phyloP scores from a whole-genome alignment of 108 stramenopile genomes.

The Ochromonas danica region DNA sequence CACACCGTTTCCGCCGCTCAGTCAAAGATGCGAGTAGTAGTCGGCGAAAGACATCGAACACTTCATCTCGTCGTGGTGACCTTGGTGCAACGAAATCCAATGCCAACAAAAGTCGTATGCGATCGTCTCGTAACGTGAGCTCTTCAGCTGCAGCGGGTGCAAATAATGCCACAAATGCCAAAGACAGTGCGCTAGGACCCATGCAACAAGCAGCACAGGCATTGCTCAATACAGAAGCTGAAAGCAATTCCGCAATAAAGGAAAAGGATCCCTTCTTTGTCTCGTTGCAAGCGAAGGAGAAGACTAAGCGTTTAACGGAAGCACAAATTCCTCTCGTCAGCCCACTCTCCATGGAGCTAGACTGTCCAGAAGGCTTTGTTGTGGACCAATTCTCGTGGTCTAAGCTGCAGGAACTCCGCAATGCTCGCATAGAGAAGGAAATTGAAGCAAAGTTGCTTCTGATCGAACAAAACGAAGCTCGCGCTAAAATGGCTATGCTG shows the following conservation, averaged over 20 bases:
- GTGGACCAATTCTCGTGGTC: slow-evolving; percentile 12
- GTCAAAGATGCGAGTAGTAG: not conserved
- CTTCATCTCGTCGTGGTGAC: not conserved
- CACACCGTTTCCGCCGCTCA: not conserved
- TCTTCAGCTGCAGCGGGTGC: not conserved
- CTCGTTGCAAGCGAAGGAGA: slow-evolving; percentile 40
- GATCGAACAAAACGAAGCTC: slow-evolving; percentile 31
- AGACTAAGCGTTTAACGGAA: not conserved
- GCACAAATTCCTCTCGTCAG: not conserved
- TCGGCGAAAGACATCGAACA: not conserved
- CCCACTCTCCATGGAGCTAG: slow-evolving; percentile 8
- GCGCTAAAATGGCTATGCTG: slow-evolving; percentile 42
- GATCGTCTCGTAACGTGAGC: too few relatives aligned
- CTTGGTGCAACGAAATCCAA: not conserved
- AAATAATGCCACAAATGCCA: not conserved
- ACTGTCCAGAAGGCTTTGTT: slow-evolving; percentile 8
- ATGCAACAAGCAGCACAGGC: slow-evolving; percentile 53
- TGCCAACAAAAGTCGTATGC: not conserved
- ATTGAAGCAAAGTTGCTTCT: slow-evolving; percentile 41
- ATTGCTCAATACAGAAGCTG: slow-evolving; percentile 45
- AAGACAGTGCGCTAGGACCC: slow-evolving; percentile 44
- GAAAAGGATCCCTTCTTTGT: slow-evolving; percentile 50
- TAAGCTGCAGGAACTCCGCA: slow-evolving; percentile 47
- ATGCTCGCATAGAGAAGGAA: slow-evolving; percentile 47
- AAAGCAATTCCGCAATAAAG: slow-evolving; percentile 34